Conservation (phyloP, 2,329 filamentous ascomycete genomes). For the Ascochyta pisi region DNA sequence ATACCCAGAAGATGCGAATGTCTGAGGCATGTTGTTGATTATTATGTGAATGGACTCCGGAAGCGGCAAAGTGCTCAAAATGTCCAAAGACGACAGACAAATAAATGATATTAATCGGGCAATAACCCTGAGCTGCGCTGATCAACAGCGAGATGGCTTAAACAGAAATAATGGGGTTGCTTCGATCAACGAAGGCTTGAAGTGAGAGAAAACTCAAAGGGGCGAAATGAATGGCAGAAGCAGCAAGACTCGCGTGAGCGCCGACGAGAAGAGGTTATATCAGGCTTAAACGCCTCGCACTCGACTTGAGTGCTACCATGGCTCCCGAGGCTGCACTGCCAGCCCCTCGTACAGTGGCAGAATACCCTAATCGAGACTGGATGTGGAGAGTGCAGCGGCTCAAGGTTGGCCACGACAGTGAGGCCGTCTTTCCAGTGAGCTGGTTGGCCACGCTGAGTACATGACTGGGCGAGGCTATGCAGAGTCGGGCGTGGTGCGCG, state of each 20-base stretch:
- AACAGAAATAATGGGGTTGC: conserved; percentile 45
- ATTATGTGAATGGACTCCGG: conserved; percentile 28
- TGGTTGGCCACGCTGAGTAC: conserved; percentile 38
- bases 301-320: conserved; percentile 37
- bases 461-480: conserved; percentile 19
- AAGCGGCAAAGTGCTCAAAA: conserved; percentile 23
- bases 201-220: conserved; percentile 37
- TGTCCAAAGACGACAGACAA: conserved; percentile 32
- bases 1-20: conserved; percentile 59
- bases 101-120: conserved; percentile 45
- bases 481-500: conserved; percentile 32
- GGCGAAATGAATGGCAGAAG: conserved; percentile 47
- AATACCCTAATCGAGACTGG: conserved; percentile 22
- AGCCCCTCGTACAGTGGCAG: conserved; percentile 42
- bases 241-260: conserved; percentile 36
- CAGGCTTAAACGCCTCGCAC: conserved; percentile 39
- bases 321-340: conserved; percentile 38
- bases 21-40: conserved; percentile 54
- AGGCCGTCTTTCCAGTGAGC: conserved; percentile 22
- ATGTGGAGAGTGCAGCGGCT: conserved; percentile 44
- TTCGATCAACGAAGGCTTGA: conserved; percentile 56
- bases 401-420: conserved; percentile 45
- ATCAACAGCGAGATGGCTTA: conserved; percentile 50
- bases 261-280: conserved; percentile 44
- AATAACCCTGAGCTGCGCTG: conserved; percentile 46